A percentile compares a stretch with the other conserved stretches of the same genome.
Evolutionary conservation across 2,329 filamentous ascomycete species (phyloP).

Genomic region (Aspergillus sp.): DNA sequence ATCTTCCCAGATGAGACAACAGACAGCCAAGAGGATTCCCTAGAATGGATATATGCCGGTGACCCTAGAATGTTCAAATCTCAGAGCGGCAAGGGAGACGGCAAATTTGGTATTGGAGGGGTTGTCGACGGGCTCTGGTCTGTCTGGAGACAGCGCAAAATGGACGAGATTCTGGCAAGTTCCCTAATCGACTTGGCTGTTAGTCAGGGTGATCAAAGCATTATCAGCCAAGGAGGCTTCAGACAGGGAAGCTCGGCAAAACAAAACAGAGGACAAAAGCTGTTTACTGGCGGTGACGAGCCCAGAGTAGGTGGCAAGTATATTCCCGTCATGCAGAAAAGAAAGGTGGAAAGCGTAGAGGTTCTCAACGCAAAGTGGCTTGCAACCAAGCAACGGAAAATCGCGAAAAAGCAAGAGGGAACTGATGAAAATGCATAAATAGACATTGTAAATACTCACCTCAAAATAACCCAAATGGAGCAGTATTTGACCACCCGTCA

Average conservation of each 20-base stretch:
- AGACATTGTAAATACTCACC: conserved; percentile 4
- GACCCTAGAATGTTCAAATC: conserved; percentile 49
- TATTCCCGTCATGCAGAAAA: conserved; percentile 51
- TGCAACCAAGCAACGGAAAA: conserved; percentile 44
- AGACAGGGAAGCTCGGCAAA: conserved; percentile 19
- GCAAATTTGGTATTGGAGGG: conserved; percentile 61
- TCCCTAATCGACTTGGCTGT: conserved; percentile 64
- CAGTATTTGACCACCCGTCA: not conserved
- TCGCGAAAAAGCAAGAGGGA: conserved; percentile 21
- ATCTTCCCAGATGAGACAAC: conserved; percentile 63
- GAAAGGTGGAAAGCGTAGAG: conserved; percentile 54
- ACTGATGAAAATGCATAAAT: conserved; percentile 5
- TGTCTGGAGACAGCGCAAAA: conserved; percentile 76
- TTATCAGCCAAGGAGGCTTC: conserved; percentile 18
- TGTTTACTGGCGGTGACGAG: conserved; percentile 57
- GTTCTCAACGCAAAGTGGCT: conserved; percentile 59
- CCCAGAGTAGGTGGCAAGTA: conserved; percentile 55
- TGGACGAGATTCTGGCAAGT: conserved; percentile 80
- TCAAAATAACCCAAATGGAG: conserved; percentile 8
- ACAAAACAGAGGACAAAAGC: conserved; percentile 40
- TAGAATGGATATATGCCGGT: conserved; percentile 76
- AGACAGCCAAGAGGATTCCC: conserved; percentile 50
- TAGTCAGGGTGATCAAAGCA: conserved; percentile 32
- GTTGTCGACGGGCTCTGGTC: conserved; percentile 75
- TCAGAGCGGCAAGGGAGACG: conserved; percentile 44